Conservation (phyloP, 2,329 filamentous ascomycete genomes). For the Plectosphaerella plurivora region DNA sequence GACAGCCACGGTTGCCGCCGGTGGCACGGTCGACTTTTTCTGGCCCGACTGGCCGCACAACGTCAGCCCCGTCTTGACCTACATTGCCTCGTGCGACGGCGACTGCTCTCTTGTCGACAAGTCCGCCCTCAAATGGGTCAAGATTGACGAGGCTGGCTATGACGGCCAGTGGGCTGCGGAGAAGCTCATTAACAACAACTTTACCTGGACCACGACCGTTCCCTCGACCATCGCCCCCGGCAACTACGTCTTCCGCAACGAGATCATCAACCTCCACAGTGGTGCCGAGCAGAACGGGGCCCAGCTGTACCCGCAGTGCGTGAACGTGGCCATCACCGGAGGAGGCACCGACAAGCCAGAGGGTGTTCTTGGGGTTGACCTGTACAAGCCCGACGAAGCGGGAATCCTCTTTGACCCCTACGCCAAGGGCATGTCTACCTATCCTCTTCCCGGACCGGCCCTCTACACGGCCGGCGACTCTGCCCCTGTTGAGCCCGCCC, state of each 20-base stretch:
- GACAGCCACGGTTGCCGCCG: constrained; percentile 31
- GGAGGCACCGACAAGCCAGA: constrained; percentile 25
- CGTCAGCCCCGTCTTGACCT: constrained; percentile 54
- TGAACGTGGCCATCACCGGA: constrained; percentile 41
- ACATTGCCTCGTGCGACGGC: constrained; percentile 55
- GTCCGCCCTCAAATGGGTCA: constrained; percentile 53
- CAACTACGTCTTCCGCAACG: constrained; percentile 45
- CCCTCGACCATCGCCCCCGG: constrained; percentile 25
- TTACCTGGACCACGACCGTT: constrained; percentile 25
- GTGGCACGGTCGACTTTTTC: constrained; percentile 31
- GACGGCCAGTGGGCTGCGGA: constrained; percentile 32
- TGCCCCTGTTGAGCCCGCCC: neutral
- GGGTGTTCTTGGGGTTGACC: constrained; percentile 23
- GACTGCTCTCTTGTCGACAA: constrained; percentile 52
- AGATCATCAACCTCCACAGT: constrained; percentile 45
- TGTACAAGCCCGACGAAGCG: constrained; percentile 21
- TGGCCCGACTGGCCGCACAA: constrained; percentile 40
- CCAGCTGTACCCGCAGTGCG: constrained; percentile 47
- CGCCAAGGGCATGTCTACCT: neutral
- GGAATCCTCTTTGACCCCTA: constrained; percentile 25
- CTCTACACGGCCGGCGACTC: neutral
- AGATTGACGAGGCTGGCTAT: constrained; percentile 52
- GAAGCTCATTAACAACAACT: constrained; percentile 35
- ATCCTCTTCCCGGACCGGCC: neutral
- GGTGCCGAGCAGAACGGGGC: constrained; percentile 37